Conservation (phyloP, 2,329 filamentous ascomycete species). For the Kalmusia sp. region DNA sequence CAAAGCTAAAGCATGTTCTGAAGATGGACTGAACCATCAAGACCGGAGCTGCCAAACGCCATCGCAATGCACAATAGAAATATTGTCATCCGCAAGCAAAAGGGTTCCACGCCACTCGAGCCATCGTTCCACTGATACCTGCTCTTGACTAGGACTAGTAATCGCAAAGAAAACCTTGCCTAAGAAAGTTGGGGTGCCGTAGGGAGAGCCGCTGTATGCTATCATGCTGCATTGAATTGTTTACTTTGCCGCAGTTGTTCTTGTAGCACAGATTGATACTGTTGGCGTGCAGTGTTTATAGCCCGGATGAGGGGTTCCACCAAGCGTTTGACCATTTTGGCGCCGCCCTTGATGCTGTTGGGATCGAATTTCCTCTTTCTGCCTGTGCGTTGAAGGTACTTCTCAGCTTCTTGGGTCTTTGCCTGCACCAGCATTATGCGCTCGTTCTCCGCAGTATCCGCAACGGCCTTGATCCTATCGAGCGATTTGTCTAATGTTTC, state of each 20-base stretch:
- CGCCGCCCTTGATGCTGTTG: slow-evolving; percentile 75
- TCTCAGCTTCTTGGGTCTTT: slow-evolving; percentile 73
- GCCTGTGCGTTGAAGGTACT: slow-evolving; percentile 74
- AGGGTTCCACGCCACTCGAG: background rate
- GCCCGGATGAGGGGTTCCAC: slow-evolving; percentile 77
- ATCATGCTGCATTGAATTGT: slow-evolving; percentile 10
- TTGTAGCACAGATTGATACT: slow-evolving; percentile 74
- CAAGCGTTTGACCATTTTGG: slow-evolving; percentile 75
- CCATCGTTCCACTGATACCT: background rate
- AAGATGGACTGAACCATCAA: too few species aligned
- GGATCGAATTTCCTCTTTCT: slow-evolving; percentile 75
- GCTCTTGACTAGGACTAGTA: too few species aligned
- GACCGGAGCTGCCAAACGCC: slow-evolving; percentile 26
- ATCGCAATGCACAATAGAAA: slow-evolving; percentile 36
- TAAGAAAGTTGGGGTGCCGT: too few species aligned
- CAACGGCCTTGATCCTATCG: slow-evolving; percentile 81
- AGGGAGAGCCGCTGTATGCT: background rate
- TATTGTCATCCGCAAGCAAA: background rate
- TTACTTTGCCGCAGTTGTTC: slow-evolving; percentile 55
- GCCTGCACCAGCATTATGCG: slow-evolving; percentile 71
- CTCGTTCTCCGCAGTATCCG: slow-evolving; percentile 78
- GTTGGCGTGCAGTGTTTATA: slow-evolving; percentile 71
- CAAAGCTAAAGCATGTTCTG: too few species aligned
- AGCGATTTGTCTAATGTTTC: slow-evolving; percentile 81
- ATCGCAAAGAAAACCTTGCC: too few species aligned